phyloP scores from a whole-genome alignment of 1,139 yeast genomes.

The Yamadazyma oceani region DNA sequence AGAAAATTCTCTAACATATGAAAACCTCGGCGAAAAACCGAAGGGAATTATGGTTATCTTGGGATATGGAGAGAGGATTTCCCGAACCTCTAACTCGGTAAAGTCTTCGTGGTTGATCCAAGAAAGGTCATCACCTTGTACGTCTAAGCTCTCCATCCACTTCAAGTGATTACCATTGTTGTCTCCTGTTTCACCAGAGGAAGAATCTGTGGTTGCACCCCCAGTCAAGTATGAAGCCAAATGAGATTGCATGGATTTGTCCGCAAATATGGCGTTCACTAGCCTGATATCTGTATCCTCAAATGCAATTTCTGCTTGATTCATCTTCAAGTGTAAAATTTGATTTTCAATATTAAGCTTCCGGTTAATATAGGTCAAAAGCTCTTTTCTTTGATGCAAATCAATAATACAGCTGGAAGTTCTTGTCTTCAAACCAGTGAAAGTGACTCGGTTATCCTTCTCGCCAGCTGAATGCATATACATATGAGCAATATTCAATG shows the following conservation, averaged over 20 bases:
- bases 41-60: conserved; percentile 62
- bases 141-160: conserved; percentile 33
- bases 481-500: conserved; percentile 71
- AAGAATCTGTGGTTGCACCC: conserved; percentile 11
- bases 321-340: conserved; percentile 63
- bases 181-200: conserved; percentile 16
- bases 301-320: conserved; percentile 74
- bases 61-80: conserved; percentile 51
- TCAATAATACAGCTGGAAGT: conserved; percentile 69
- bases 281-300: conserved; percentile 72
- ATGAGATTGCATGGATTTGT: conserved; percentile 42
- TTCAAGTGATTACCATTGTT: conserved; percentile 7
- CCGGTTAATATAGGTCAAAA: conserved; percentile 56
- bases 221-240: conserved; percentile 46
- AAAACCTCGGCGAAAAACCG: conserved; percentile 71
- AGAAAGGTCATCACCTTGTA: conserved; percentile 47
- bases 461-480: conserved; percentile 56
- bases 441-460: conserved; percentile 50
- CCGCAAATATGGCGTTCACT: conserved; percentile 65
- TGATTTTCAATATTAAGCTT: conserved; percentile 57
- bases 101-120: conserved; percentile 89
- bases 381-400: conserved; percentile 78
- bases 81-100: conserved; percentile 64
- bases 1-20: conserved; percentile 64
- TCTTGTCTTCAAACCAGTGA: conserved; percentile 80